Base-by-base conservation (phyloP, 208 protist species). In the Crithidia sp. region DNA sequence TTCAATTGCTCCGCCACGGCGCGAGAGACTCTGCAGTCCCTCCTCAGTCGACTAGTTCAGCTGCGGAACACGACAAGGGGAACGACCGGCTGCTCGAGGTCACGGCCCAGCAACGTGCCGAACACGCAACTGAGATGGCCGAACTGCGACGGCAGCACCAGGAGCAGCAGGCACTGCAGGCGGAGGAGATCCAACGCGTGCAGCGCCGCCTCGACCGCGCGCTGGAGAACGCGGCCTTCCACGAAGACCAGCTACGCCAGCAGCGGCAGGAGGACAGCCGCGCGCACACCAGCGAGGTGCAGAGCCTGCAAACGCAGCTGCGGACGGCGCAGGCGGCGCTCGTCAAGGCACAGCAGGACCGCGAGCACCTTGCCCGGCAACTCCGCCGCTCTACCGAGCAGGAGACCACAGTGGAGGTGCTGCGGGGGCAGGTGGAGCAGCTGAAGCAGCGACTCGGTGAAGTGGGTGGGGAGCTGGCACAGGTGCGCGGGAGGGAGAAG, bases 361-460 rank as follows among this genome's bases (percentile, higher is more conserved):
- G 84, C 37, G 65, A 85, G 64, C 54, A 69, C 43, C 77, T 91
- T 16, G 71, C 83, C 5, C 57, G 76, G 40, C 75, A 91, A 67
- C 60, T 89, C 41, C 75, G 77, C 10, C 74, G 71, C 9, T 72
- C 77, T 0, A 83, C 61, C 10, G 77, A 85, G 66, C 67, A 79
- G 39, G 86, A 93, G 36, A 74, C 81, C 36, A 79, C 84, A 36
- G 66, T 80, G 41, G 77, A 86, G 56, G 83, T 82, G 5, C 78
- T 89, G 58, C 84, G 82, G n/a, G 67, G 57, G 5, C 82, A 91
- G 75, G 80, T 87, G 14, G 77, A 88, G 8, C 52, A 81, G 50
- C 67, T 93, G 52, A 74, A 86, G 74, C 86, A 92, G 73, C 86
- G 86, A 28, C 65, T 92, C 39, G 72, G 65, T 5, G 90, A 91